phyloP scores from a whole-genome alignment of 2,329 filamentous ascomycete genomes.

The Scolecobasidium constrictum region DNA sequence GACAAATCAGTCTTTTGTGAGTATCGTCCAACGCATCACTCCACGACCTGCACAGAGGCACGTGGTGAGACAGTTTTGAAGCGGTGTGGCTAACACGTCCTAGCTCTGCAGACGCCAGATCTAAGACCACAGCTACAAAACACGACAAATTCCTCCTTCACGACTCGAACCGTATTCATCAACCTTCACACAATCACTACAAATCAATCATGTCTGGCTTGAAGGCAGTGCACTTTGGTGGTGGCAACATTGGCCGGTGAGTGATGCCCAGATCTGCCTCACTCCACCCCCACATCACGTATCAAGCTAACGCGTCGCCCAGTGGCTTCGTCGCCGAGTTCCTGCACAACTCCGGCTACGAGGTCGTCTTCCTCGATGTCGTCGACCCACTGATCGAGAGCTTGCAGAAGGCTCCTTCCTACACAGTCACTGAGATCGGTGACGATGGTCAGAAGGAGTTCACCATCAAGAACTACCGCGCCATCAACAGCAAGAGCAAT shows the following conservation, averaged over 20 bases:
- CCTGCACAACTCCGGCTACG: conserved; percentile 87
- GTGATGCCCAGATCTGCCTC: conserved; percentile 1
- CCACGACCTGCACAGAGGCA: not conserved
- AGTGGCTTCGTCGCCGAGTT: conserved; percentile 53
- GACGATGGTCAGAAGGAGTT: conserved; percentile 69
- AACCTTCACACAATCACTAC: not conserved
- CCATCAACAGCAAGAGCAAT: conserved; percentile 87
- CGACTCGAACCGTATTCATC: not conserved
- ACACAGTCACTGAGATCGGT: conserved; percentile 89
- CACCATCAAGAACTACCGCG: conserved; percentile 88
- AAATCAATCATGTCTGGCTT: conserved; percentile 18
- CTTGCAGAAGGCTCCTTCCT: conserved; percentile 64
- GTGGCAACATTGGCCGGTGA: conserved; percentile 40
- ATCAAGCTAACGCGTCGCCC: conserved; percentile 20
- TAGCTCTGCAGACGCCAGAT: not conserved
- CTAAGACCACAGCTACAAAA: not conserved
- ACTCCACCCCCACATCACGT: not conserved
- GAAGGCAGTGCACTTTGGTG: conserved; percentile 43
- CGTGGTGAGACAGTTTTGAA: not conserved
- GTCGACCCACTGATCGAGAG: conserved; percentile 70
- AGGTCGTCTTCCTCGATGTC: conserved; percentile 95
- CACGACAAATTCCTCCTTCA: not conserved
- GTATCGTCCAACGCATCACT: too few relatives aligned
- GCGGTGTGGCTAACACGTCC: not conserved
- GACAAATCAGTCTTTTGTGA: conserved; percentile 1